Percentiles rank a stretch among this genome's conserved stretches.
Conservation (phyloP, 805 yeast genomes). For the Yarrowia keelungensis region DNA sequence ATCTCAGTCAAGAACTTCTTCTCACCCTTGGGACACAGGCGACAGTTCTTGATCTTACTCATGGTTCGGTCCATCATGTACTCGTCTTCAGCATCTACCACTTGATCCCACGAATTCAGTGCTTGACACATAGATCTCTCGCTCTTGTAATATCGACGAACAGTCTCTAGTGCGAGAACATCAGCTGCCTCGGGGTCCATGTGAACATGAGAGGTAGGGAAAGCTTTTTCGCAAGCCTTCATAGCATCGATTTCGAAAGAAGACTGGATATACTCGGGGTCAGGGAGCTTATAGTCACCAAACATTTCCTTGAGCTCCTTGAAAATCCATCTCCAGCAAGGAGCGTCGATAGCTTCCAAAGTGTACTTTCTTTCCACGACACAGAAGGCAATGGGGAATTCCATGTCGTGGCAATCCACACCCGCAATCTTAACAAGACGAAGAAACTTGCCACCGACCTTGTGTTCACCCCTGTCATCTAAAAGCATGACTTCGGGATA, state of each 20-base stretch:
- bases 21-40: neutral
- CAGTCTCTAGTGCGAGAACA: neutral
- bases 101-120: neutral
- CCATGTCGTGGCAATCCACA: neutral
- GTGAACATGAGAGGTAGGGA: neutral
- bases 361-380: neutral
- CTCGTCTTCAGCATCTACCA: neutral
- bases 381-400: neutral
- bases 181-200: neutral
- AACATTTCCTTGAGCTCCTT: neutral
- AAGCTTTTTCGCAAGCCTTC: neutral
- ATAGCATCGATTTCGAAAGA: neutral
- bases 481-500: neutral
- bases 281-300: neutral
- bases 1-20: slow-evolving; percentile 5
- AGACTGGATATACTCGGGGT: neutral
- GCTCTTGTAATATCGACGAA: neutral
- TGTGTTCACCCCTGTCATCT: neutral
- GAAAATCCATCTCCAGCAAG: slow-evolving; percentile 2
- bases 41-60: neutral
- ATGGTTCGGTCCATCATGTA: slow-evolving; percentile 6
- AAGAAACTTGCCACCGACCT: neutral
- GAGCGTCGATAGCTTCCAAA: neutral
- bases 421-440: neutral
- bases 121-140: neutral